Percentiles rank a stretch among this genome's conserved stretches.
phyloP scores from a whole-genome alignment of 2,329 filamentous ascomycete genomes.

The Teratosphaeriaceae sp. region DNA sequence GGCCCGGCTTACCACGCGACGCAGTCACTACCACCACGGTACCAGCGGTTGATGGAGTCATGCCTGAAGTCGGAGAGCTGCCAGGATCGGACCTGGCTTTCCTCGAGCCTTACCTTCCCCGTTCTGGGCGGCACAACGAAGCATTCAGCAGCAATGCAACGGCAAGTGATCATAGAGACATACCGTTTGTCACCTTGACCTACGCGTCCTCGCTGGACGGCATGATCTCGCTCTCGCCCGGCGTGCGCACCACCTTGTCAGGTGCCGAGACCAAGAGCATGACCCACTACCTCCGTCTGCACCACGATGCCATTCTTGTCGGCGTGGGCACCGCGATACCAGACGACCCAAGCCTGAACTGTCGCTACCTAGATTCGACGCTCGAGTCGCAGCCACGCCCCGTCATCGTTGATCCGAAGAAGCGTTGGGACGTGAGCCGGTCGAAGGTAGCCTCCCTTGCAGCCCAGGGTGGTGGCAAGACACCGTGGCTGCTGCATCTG shows the following conservation, averaged over 20 bases:
- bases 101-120: constrained; percentile 45
- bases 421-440: constrained; percentile 61
- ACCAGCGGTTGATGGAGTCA: no score
- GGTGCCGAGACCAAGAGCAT: constrained; percentile 80
- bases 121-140: not conserved
- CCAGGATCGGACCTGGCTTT: constrained; percentile 38
- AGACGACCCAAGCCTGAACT: constrained; percentile 82
- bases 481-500: constrained; percentile 50
- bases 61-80: constrained; percentile 16
- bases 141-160: not conserved
- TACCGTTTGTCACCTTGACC: constrained; percentile 67
- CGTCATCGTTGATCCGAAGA: constrained; percentile 70
- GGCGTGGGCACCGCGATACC: constrained; percentile 78
- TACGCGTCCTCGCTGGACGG: constrained; percentile 89
- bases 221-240: constrained; percentile 66
- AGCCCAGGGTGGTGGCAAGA: constrained; percentile 58
- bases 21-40: no score
- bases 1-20: no score
- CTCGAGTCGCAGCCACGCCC: constrained; percentile 65
- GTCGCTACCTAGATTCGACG: constrained; percentile 54
- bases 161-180: constrained; percentile 3
- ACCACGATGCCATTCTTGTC: constrained; percentile 77
- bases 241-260: constrained; percentile 75
- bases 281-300: constrained; percentile 82
- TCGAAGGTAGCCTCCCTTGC: constrained; percentile 60